Evolutionary conservation across 2,329 filamentous ascomycete genomes (phyloP).

Genomic region (Exophiala xenobiotica): DNA sequence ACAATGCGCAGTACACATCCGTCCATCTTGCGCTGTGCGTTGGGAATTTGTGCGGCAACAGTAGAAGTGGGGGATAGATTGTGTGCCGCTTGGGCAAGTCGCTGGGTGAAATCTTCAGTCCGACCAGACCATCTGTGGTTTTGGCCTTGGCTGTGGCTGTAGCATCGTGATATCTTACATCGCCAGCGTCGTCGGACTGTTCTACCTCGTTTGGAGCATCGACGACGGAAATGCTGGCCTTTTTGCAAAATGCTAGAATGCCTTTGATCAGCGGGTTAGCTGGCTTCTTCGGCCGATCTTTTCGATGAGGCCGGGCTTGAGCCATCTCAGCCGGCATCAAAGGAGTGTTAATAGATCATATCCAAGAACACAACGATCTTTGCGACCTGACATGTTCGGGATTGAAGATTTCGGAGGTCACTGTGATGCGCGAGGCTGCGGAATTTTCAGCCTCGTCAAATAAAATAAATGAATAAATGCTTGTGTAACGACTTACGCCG

Average conservation of each 20-base stretch:
- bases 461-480: no score
- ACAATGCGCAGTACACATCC: slow-evolving; percentile 33
- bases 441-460: no score
- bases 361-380: no score
- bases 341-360: no score
- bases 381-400: no score
- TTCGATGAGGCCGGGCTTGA: neutral
- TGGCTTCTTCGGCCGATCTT: slow-evolving; percentile 5
- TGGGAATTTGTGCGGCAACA: slow-evolving; percentile 54
- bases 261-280: slow-evolving; percentile 18
- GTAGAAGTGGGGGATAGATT: slow-evolving; percentile 57
- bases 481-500: no score
- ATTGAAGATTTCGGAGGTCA: no score
- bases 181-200: neutral
- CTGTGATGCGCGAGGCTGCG: no score
- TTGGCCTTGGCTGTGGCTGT: no score
- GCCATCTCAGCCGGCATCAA: neutral
- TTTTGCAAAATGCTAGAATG: slow-evolving; percentile 9
- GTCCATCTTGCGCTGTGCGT: slow-evolving; percentile 33
- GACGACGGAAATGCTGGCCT: neutral
- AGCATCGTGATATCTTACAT: neutral
- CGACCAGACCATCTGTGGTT: no score
- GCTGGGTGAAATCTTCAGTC: neutral
- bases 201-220: neutral
- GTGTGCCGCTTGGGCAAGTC: slow-evolving; percentile 50